These are phyloP conservation scores for Lipomyces yamadae DNA, from an alignment of 805 yeast genomes.

Conservation along the genomic window DNA sequence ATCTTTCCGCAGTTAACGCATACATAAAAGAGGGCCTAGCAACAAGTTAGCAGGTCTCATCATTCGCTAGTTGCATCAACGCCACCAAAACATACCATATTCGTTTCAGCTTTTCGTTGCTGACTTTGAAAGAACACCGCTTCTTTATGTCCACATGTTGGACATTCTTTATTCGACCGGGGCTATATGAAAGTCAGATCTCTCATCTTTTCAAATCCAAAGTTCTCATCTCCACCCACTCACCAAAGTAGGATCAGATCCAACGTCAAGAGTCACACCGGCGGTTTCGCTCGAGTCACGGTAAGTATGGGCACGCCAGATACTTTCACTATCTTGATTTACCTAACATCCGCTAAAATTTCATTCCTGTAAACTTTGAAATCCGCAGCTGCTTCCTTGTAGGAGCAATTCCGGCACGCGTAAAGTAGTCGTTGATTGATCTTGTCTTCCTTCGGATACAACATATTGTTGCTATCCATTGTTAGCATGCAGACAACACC, in stretches of 20 bases:
- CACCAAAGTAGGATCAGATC: slow-evolving; percentile 88
- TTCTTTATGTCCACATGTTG: slow-evolving; percentile 81
- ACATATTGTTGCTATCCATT: slow-evolving; percentile 76
- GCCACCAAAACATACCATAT: slow-evolving; percentile 58
- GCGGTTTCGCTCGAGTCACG: slow-evolving; percentile 70
- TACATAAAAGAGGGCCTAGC: slow-evolving; percentile 73
- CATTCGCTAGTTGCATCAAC: not conserved
- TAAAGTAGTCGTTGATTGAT: slow-evolving; percentile 74
- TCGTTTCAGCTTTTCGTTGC: slow-evolving; percentile 91
- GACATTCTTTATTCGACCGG: slow-evolving; percentile 91
- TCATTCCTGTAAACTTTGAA: slow-evolving; percentile 92
- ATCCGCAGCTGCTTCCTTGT: slow-evolving; percentile 87
- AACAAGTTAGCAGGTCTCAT: not conserved
- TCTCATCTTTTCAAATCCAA: not conserved
- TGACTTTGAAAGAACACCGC: slow-evolving; percentile 97
- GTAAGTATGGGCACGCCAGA: not conserved
- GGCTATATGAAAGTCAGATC: slow-evolving; percentile 52
- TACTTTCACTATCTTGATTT: slow-evolving; percentile 7
- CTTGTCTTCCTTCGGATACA: slow-evolving; percentile 95
- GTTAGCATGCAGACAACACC: not conserved
- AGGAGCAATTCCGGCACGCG: slow-evolving; percentile 93
- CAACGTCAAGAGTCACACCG: slow-evolving; percentile 94
- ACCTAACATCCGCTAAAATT: slow-evolving; percentile 82
- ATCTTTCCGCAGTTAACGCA: slow-evolving; percentile 85
- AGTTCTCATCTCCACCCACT: slow-evolving; percentile 7